Base-by-base conservation (phyloP, 257 asterid species). In the Capsicum pubescens region DNA sequence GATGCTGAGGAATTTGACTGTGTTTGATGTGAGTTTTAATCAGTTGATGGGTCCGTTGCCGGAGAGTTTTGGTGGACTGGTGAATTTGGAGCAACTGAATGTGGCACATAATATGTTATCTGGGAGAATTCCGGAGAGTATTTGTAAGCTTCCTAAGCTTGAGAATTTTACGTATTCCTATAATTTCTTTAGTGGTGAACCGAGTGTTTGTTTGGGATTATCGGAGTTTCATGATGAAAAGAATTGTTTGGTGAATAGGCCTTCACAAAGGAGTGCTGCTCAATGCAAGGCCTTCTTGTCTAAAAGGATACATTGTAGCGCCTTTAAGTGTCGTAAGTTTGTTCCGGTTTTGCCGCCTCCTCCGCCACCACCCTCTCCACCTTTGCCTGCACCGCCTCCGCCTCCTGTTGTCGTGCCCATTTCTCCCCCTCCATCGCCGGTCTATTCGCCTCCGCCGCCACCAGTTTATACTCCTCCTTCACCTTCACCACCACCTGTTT, bases 121-220 rank as follows among this genome's bases (percentile, higher is more conserved):
- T 1, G 98, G 97, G 42, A 44, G 66, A 17, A 94, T 94, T 86
- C 98, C 98, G 2, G 78, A 74, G 84, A 91, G 94, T 68, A 90
- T 94, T 6, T 94, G 98, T 82, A 17, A 46, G 60, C 89, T 94
- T 68, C 98, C 97, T 0, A 87, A 87, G 82, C 88, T 94, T 52
- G 89, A 90, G 91, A 94, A 93, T 86, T 94, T 94, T 67, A 94
- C 97, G 0, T 91, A 63, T 66, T 86, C 93, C 0, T 89, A 89
- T 70, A 94, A 94, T 84, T 94, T 94, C 86, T 93, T 94, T 85
- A 92, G 92, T 3, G 98, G 97, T 4, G 97, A 94, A 84, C 90
- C 97, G 0, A 94, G 94, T 35, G 90, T 74, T 81, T 94, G 98
- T 84, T 87, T 92, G 95, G 87, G 90, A 0, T 50, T 94, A 85